Evolutionary conservation across 257 asterid genomes (phyloP), one percentile per base, ranked within the genome.

Genomic region (Primulina tabacum): DNA sequence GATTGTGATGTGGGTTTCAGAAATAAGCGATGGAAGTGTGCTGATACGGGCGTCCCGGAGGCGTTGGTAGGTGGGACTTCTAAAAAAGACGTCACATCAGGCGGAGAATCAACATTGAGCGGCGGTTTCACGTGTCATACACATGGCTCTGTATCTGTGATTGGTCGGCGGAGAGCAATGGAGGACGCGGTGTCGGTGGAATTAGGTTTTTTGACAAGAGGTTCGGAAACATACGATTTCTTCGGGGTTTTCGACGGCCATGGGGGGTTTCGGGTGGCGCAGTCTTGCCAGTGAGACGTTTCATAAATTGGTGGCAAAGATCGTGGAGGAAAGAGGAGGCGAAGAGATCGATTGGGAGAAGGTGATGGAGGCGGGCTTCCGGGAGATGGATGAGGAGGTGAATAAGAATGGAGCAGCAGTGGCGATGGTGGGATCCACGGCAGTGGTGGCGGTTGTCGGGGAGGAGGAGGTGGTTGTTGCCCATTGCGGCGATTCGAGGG

Each of bases 401-500:
- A 82, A 68, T 21, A 65, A 40, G 69, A 43, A 29, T 1, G 93
- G 86, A n/a, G 73, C 73, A 8, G 77, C 76, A 32, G 85, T 79
- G 72, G 93, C 80, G 64, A 76, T 86, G 55, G 74, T 79, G 68
- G 95, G 97, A 7, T 80, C 97, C 11, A 90, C 97, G 1, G 95
- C 97, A 2, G 87, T 85, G 26, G 93, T 90, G 52, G 93, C 90
- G 64, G 86, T 88, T 77, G 85, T 88, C 0, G 93, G 93, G 28
- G 83, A 71, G 73, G 85, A 83, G 52, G 92, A 76, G 78, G 66
- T 90, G 68, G 87, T 90, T 77, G 88, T 88, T 34, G 94, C 94
- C 0, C 85, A 88, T 66, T 90, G 95, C 72, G 97, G 95, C 4
- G 97, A 90, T 75, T 86, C 97, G 0, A 84, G 97, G 77, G 97